Base-by-base conservation (phyloP, 2,329 filamentous ascomycete species). In the Nannizzia gypsea region DNA sequence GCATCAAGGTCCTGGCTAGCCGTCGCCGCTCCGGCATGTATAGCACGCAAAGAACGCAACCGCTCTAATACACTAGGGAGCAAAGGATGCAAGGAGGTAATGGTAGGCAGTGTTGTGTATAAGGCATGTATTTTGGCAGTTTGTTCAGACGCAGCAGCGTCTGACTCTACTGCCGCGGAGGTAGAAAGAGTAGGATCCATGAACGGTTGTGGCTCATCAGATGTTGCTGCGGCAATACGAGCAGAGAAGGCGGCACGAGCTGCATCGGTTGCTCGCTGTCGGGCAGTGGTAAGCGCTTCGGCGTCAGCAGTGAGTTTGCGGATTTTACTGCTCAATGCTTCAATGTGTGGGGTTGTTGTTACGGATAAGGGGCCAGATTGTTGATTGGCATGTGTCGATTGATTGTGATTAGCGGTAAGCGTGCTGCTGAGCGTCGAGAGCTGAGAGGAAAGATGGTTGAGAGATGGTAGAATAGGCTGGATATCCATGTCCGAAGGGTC, bases 41-140 rank as follows among this genome's bases (percentile, higher is more conserved):
- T 86, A 13, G 86, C 84, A 61, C 89, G 82, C 60, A 99, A 78
- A 6, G 90, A 95, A 61, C 91, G 82, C 57, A 99, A 77, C 26
- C 93, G 83, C 67, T 96, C 90, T 9, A 99, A 79, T 8, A 97
- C 79, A 3, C 89, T 83, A 1, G 93, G 92, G 3, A 99, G 80
- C 17, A 96, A 80, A 0, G 93, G 93, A 4, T 89, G 82, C 6
- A 99, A 79, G 60, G 81, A 88, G 73, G 96, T 90, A 61, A 99
- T 93, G 0, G 89, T 93, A 1, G 90, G 87, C 15, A 99, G 77
- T 2, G 90, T 89, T 1, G 88, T 87, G 73, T 96, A 96, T 3
- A 99, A 81, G 1, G 91, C 89, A 65, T 95, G 93, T 71, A 99
- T 88, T 71, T 96, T 96, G 58, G 88, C 81, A 44, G 85, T 81